Percentiles rank a stretch among this genome's conserved stretches.
Conservation (phyloP, 164 flowering plant genomes). For the grape (Vitis vinifera) region ASM3070453v1 NC_081823.1:4124501-4125000, state of each 20-base stretch:
- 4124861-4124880: slow-evolving; percentile 98
- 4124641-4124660: background rate
- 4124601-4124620: background rate
- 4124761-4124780: slow-evolving; percentile 95
- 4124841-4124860: slow-evolving; percentile 97
- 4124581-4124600: slow-evolving; percentile 25
- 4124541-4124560: slow-evolving; percentile 90
- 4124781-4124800: slow-evolving; percentile 97
- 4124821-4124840: slow-evolving; percentile 99
- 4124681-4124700: too few species aligned
- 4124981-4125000: too few species aligned
- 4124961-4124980: too few species aligned
- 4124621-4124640: background rate
- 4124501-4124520: slow-evolving; percentile 25
- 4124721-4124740: background rate
- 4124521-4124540: slow-evolving; percentile 69
- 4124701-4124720: background rate
- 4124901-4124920: background rate
- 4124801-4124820: slow-evolving; percentile 85
- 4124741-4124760: slow-evolving; percentile 54
- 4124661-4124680: background rate
- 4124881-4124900: slow-evolving; percentile 88
- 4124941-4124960: background rate
- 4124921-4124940: background rate
- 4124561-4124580: slow-evolving; percentile 97